Conservation (phyloP, 768 basidiomycete genomes). For the Boletus insuetus region DNA sequence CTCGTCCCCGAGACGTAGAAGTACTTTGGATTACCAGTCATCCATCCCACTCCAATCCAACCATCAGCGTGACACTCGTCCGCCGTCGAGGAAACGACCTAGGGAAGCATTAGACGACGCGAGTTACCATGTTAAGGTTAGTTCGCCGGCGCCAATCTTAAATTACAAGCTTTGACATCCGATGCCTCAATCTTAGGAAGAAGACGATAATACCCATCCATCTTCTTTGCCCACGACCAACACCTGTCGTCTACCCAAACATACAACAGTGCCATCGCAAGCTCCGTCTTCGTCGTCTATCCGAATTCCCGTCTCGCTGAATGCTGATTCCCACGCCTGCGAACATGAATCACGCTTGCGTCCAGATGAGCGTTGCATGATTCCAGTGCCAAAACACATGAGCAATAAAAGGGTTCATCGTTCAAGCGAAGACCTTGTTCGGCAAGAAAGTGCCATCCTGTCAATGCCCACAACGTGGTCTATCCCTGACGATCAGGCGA, state of each 20-base stretch:
- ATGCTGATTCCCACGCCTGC: conserved; percentile 15
- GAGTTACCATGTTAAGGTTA: conserved; percentile 31
- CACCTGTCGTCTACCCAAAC: conserved; percentile 23
- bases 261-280: conserved; percentile 25
- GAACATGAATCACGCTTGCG: conserved; percentile 22
- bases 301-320: conserved; percentile 12
- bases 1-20: conserved; percentile 17
- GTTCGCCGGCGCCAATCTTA: conserved; percentile 29
- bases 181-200: conserved; percentile 27
- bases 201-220: conserved; percentile 19
- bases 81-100: conserved; percentile 33
- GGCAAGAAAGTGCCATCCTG: conserved; percentile 26
- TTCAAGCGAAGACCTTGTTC: conserved; percentile 27
- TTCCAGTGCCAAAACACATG: conserved; percentile 19
- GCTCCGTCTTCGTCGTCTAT: conserved; percentile 8
- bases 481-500: conserved; percentile 32
- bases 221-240: conserved; percentile 18
- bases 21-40: conserved; percentile 15
- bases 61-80: conserved; percentile 17
- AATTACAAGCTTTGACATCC: conserved; percentile 24
- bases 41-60: conserved; percentile 15
- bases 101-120: conserved; percentile 29
- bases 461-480: conserved; percentile 32
- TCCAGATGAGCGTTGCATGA: conserved; percentile 22
- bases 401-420: conserved; percentile 30